Evolutionary conservation across 2,329 filamentous ascomycete genomes (phyloP), one percentile per base, ranked within the genome.

Genomic region (Verticillium dahliae): DNA sequence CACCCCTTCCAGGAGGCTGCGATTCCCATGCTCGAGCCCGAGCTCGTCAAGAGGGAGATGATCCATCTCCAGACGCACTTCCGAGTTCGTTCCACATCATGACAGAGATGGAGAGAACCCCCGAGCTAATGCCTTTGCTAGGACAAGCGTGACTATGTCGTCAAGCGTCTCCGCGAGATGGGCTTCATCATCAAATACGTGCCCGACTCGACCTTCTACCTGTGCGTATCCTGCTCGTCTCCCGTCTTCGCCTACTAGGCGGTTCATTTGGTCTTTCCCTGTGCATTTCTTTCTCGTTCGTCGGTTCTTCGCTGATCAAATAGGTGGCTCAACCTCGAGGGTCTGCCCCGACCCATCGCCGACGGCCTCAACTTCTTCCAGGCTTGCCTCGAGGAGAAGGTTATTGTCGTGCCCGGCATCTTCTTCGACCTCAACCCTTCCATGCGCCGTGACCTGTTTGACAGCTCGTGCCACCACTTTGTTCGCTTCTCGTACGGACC

Each of bases 301-400:
- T 38, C 56, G 11, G 27, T 31, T 10, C 27, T 10, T 6, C 18
- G 35, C 35, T 31, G 18, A 38, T 61, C 61, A 15, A 55, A 11
- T 56, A 78, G 76, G 55, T 79, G 84, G 84, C 76, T 86, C 63
- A 85, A 82, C 77, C 87, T 85, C 68, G 87, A 81, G 74, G 82
- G 83, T 57, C 80, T 95, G 2, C 91, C 94, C 0, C 83, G 84
- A n/a, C 85, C 87, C 64, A 96, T 98, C 74, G 89, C 90, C 63
- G 94, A 98, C 73, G 94, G 94, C 9, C 80, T 98, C 70, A 97
- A 96, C 80, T 98, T 98, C 84, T 97, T 98, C 86, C 87, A 95
- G 74, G 92, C 92, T 35, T 95, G 95, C 72, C 80, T 98, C 55
- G 87, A 90, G 71, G 92, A 97, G 81, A 96, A 96, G 82, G 91